Base-by-base conservation (phyloP, 768 basidiomycete genomes). In the Russula abietina region DNA sequence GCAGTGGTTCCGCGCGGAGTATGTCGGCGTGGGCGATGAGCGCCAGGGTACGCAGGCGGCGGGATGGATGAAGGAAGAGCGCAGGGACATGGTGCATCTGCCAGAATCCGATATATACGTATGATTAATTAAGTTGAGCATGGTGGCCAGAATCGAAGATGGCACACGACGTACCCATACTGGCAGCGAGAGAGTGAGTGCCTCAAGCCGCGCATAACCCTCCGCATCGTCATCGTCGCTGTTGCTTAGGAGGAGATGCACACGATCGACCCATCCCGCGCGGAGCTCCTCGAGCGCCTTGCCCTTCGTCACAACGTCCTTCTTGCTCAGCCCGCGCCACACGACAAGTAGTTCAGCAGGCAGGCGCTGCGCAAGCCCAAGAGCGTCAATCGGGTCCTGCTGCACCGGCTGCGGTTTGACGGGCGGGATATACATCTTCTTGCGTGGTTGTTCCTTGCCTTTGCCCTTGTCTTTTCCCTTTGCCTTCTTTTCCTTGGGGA, bases 71-170 rank as follows among this genome's bases (percentile, higher is more conserved):
- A 36, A 91, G 77, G 57, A 93, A 83, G 17, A 97, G 79, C 0
- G 87, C 78, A 0, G 94, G 86, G n/a, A 89, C 75, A 73, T 96
- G 93, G 73, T 97, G 91, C 38, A 93, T 75, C 94, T 96, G 32
- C 4, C 33, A 65, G 24, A 55, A 60, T 51, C 16, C 39, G 45
- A 26, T 30, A n/a, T n/a, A n/a, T n/a, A n/a, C n/a, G n/a, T n/a
- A n/a, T 41, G 1, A 22, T n/a, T 22, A n/a, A 9, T 43, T n/a
- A 36, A 33, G 26, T 52, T 17, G 43, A 12, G 36, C 24, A 28
- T n/a, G 53, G 33, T 14, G n/a, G 17, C 38, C 38, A 12, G 36
- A 12, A 49, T 24, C 22, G 32, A 12, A 17, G 22, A 57, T 51
- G 54, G 36, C 30, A 80, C 6, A 11, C 38, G 6, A 39, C 91